Evolutionary conservation across 1,139 yeast genomes (phyloP).

Genomic region (Geotrichum cucujoidarum): DNA sequence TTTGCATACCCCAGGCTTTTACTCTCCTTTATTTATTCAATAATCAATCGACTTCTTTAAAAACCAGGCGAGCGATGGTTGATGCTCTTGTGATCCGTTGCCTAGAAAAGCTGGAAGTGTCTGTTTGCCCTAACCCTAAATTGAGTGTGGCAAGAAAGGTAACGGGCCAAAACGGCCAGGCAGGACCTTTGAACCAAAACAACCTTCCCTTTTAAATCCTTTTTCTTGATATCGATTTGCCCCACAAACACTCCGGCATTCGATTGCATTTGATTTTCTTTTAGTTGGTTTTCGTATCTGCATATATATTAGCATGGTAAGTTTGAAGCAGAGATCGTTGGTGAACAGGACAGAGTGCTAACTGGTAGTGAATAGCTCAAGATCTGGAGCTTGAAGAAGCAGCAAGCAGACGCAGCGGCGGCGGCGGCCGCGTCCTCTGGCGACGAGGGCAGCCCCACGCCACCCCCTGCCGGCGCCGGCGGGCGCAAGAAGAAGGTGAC

Average conservation of each 20-base stretch:
- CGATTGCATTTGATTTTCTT: neutral
- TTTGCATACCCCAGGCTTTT: neutral
- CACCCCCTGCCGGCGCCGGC: conserved; percentile 7
- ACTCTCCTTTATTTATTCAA: too few relatives aligned
- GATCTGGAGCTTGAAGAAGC: conserved; percentile 41
- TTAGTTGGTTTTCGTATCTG: neutral
- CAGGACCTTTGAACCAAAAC: too few relatives aligned
- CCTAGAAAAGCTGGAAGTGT: too few relatives aligned
- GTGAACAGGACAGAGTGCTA: neutral
- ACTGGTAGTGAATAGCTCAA: conserved; percentile 37
- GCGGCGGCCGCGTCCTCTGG: conserved; percentile 27
- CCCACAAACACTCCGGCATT: neutral
- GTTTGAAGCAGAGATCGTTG: neutral
- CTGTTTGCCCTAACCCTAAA: too few relatives aligned
- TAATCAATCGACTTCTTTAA: too few relatives aligned
- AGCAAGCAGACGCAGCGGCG: conserved; percentile 31
- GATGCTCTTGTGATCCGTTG: too few relatives aligned
- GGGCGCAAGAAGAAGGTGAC: conserved; percentile 46
- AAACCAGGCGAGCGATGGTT: too few relatives aligned
- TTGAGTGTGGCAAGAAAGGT: too few relatives aligned
- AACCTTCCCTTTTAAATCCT: too few relatives aligned
- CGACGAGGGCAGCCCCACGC: conserved; percentile 19
- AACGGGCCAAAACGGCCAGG: too few relatives aligned
- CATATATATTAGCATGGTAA: neutral
- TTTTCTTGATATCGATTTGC: neutral